Evolutionary conservation across 495 filamentous ascomycete species (phyloP).

Genomic region (Annulohypoxylon bovei): DNA sequence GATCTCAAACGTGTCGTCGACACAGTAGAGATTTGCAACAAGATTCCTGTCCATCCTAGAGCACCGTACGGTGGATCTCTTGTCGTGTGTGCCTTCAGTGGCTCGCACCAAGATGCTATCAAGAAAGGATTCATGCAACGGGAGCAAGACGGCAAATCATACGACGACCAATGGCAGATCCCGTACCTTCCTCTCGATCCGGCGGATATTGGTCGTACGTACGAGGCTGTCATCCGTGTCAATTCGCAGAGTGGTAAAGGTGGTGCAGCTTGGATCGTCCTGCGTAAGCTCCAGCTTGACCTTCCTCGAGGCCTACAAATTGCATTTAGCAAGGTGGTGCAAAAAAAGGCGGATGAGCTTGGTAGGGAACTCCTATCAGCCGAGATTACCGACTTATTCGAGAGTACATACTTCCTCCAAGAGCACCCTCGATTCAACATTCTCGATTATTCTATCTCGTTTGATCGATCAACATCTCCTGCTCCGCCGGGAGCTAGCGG

Average conservation of each 20-base stretch:
- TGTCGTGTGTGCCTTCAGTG: slow-evolving; percentile 89
- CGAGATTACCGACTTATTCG: slow-evolving; percentile 89
- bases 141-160: slow-evolving; percentile 64
- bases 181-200: slow-evolving; percentile 96
- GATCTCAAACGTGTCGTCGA: slow-evolving; percentile 89
- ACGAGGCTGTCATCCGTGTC: slow-evolving; percentile 97
- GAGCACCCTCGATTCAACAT: slow-evolving; percentile 84
- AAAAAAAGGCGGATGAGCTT: slow-evolving; percentile 74
- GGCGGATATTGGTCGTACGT: slow-evolving; percentile 91
- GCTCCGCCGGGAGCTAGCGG: slow-evolving; percentile 73
- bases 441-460: slow-evolving; percentile 90
- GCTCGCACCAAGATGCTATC: slow-evolving; percentile 96
- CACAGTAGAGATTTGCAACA: slow-evolving; percentile 90
- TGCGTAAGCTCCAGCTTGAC: slow-evolving; percentile 87
- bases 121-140: slow-evolving; percentile 92
- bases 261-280: slow-evolving; percentile 93
- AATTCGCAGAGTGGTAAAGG: slow-evolving; percentile 97
- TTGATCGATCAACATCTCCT: slow-evolving; percentile 83
- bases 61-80: slow-evolving; percentile 90
- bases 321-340: slow-evolving; percentile 89
- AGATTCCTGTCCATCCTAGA: slow-evolving; percentile 91
- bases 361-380: slow-evolving; percentile 82
- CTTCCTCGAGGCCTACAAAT: slow-evolving; percentile 92
- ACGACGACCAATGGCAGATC: slow-evolving; percentile 73
- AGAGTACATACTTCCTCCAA: slow-evolving; percentile 84